Conservation (phyloP, 805 yeast species). For the Spathaspora arborariae region DNA sequence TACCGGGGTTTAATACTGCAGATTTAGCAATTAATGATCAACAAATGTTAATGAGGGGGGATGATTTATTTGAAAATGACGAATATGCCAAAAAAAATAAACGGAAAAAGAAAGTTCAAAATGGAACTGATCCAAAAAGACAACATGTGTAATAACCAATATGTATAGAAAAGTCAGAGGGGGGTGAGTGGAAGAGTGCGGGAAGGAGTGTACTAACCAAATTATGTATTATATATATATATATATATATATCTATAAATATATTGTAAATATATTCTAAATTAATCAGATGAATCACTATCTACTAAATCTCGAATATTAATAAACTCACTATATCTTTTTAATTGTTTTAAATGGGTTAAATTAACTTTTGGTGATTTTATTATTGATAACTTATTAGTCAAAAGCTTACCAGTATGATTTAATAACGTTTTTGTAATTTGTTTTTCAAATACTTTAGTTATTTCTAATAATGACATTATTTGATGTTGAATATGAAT, state of each 20-base stretch:
- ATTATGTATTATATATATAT: constrained; percentile 1
- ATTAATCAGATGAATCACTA: neutral
- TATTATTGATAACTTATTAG: constrained; percentile 24
- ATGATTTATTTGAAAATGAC: constrained; percentile 37
- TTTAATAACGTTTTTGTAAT: constrained; percentile 28
- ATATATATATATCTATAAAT: neutral
- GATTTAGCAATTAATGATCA: constrained; percentile 60
- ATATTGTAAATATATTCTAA: neutral
- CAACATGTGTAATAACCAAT: too few species aligned
- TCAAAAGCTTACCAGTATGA: constrained; percentile 33
- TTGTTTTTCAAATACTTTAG: constrained; percentile 28
- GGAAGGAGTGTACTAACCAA: neutral
- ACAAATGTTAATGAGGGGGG: constrained; percentile 37
- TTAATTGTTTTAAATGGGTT: constrained; percentile 13
- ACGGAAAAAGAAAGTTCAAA: constrained; percentile 35
- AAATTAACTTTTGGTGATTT: neutral
- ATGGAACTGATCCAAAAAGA: constrained; percentile 33
- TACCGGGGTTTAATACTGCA: constrained; percentile 72
- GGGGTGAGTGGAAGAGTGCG: neutral
- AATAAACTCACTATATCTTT: constrained; percentile 20
- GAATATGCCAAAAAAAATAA: constrained; percentile 32
- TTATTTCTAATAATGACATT: constrained; percentile 33
- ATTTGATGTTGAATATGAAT: constrained; percentile 26
- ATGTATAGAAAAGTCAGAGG: constrained; percentile 10
- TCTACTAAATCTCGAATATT: constrained; percentile 18